phyloP scores from a whole-genome alignment of 345 rosid species.

The Eucalyptus pauciflora region DNA sequence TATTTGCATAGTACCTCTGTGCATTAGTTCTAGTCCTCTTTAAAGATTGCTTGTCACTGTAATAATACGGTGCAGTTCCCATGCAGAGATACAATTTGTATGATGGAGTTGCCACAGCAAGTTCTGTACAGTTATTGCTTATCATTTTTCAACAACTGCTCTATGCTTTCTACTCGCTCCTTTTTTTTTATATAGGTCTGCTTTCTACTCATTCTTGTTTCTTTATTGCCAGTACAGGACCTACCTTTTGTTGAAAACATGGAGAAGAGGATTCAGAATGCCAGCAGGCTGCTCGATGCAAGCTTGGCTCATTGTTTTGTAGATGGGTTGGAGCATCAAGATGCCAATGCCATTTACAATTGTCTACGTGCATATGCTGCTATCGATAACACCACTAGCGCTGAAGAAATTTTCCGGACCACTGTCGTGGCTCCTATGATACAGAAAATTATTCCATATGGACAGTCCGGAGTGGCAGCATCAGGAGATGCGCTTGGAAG shows the following conservation, averaged over 20 bases:
- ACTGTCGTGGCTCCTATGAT: constrained; percentile 64
- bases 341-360: constrained; percentile 87
- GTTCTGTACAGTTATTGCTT: not conserved
- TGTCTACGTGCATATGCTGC: constrained; percentile 97
- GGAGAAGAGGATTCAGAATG: constrained; percentile 94
- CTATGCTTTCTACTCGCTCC: not conserved
- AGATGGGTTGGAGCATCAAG: constrained; percentile 79
- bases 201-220: constrained; percentile 35
- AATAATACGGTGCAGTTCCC: not conserved
- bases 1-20: not conserved
- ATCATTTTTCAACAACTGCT: not conserved
- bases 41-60: not conserved
- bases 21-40: not conserved
- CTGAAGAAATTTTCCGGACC: constrained; percentile 85
- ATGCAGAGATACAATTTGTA: not conserved
- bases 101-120: not conserved
- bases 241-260: constrained; percentile 96
- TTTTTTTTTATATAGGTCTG: not conserved
- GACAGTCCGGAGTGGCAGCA: constrained; percentile 29
- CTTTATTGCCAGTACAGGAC: constrained; percentile 85
- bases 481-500: constrained; percentile 68
- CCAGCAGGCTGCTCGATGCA: constrained; percentile 76
- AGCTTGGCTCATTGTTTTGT: constrained; percentile 94
- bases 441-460: constrained; percentile 56
- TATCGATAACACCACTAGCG: constrained; percentile 59